phyloP scores from a whole-genome alignment of 129 eudicot genomes.

The Artemisia argyi region DNA sequence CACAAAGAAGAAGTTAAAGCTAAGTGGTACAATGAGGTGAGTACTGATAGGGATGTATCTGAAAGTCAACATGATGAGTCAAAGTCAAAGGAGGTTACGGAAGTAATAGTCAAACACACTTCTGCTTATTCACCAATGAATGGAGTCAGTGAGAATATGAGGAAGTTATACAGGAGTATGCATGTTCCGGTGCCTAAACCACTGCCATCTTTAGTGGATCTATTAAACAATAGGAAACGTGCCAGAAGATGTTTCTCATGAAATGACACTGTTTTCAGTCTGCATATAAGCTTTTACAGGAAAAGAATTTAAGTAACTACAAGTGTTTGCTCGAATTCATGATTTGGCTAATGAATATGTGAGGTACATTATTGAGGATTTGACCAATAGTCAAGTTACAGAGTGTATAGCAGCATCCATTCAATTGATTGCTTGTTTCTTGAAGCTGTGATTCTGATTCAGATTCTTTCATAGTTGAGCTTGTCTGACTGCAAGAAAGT shows the following conservation, averaged over 20 bases:
- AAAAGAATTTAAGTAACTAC: background rate
- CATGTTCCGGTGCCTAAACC: conserved; percentile 72
- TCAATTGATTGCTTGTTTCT: conserved; percentile 21
- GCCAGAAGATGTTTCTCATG: conserved; percentile 34
- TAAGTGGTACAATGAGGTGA: conserved; percentile 18
- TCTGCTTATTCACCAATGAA: conserved; percentile 30
- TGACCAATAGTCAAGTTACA: conserved; percentile 34
- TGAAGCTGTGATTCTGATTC: conserved; percentile 24
- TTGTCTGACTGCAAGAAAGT: conserved; percentile 68
- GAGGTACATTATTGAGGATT: conserved; percentile 17
- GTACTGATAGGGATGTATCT: conserved; percentile 13
- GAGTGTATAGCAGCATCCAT: conserved; percentile 12
- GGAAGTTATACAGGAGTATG: conserved; percentile 65
- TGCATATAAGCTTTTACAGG: too few species aligned
- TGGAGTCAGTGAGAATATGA: conserved; percentile 41
- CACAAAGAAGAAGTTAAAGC: conserved; percentile 26
- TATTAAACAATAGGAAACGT: conserved; percentile 46
- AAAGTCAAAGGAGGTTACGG: conserved; percentile 17
- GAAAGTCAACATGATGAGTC: conserved; percentile 25
- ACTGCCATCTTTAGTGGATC: conserved; percentile 71
- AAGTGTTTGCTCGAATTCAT: conserved; percentile 22
- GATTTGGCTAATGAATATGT: conserved; percentile 14
- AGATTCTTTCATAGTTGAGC: conserved; percentile 76
- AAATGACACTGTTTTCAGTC: background rate
- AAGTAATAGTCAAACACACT: background rate